Base-by-base conservation (phyloP, 805 yeast genomes). In the Metschnikowia reukaufii region DNA sequence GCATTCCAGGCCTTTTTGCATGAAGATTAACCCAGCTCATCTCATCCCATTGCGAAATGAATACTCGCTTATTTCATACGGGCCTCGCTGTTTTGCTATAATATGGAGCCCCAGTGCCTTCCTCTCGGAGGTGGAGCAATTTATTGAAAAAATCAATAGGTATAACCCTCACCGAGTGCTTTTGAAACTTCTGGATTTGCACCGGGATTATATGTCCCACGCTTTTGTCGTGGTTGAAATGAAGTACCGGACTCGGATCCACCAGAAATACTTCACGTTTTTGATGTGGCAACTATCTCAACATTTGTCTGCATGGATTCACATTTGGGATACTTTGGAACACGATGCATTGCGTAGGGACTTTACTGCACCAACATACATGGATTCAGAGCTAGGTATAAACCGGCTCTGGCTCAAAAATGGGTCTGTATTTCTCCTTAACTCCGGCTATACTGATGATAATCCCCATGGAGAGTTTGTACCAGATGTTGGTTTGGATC, bases 311-410 rank as follows among this genome's bases (percentile, higher is more conserved):
- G 42, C 36, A 7, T 51, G 51, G 51, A 42, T 48, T 15, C 55
- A 51, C 25, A 18, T 51, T 3, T 49, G 55, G 54, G 55, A 51
- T 25, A 50, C 54, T 10, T 13, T 44, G 20, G 51, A 51, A 33
- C 54, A 51, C 33, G 55, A 51, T 23, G 53, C 48, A 8, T 36
- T 51, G 12, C 54, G 55, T n/a, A 44, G 55, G n/a, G 55, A 51
- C 35, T 51, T 51, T 19, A 18, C 13, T 12, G 46, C 44, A 1
- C 55, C 55, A 2, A 16, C 15, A 10, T 34, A 47, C 20, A 46
- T 51, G 51, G 51, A 51, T 42, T 34, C 49, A 12, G 50, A 47
- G 36, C 39, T 51, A 13, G 39, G 51, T 30, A 31, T 39, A 32
- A 47, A 51, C 31, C 39, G 55, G 18, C 50, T 51, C 19, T 51